Base-by-base conservation (phyloP, 164 flowering plant genomes). In the Tetracentron sinense region DNA sequence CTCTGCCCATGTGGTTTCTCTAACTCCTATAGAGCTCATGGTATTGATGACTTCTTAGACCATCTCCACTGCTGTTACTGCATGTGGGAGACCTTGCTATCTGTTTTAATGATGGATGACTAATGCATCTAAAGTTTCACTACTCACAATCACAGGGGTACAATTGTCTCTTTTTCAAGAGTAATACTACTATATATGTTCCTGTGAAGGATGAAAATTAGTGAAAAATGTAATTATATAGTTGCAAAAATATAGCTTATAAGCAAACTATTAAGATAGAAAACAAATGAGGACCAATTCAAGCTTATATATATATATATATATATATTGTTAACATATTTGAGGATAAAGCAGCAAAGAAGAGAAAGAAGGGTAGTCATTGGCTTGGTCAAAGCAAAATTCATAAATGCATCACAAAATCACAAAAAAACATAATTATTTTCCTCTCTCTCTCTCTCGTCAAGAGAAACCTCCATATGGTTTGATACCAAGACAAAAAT, bases 401-500 rank as follows among this genome's bases (percentile, higher is more conserved):
- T 46, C n/a, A 15, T 8, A 38, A 38, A 8, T 38, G 44, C 44
- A 38, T 38, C 8, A 4, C 14, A 38, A 10, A 8, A 8, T 38
- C 11, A 4, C 11, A 33, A 33, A 33, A 33, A 8, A 33, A 33
- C 14, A 38, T 38, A 2, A 33, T 38, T 4, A 38, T 46, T 46
- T 46, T 8, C 4, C 21, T 30, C 25, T 21, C 11, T 60, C 50
- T 50, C 14, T 28, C 17, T 42, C 58, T 46, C 4, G 10, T 33
- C 46, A 35, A 31, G 58, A 48, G 47, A 50, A 59, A 26, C 63
- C 54, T 66, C 74, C 74, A 66, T 7, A 17, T 71, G 74, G 61
- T 56, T 7, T 56, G 50, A 50, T 57, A 23, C 15, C 33, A 23
- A 66, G 63, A 63, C 60, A 29, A 64, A 64, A 64, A 56, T 6